A percentile compares a stretch with the other conserved stretches of the same genome.
Conservation (phyloP, 352 stramenopile species). For the Hyphochytrium catenoides region DNA sequence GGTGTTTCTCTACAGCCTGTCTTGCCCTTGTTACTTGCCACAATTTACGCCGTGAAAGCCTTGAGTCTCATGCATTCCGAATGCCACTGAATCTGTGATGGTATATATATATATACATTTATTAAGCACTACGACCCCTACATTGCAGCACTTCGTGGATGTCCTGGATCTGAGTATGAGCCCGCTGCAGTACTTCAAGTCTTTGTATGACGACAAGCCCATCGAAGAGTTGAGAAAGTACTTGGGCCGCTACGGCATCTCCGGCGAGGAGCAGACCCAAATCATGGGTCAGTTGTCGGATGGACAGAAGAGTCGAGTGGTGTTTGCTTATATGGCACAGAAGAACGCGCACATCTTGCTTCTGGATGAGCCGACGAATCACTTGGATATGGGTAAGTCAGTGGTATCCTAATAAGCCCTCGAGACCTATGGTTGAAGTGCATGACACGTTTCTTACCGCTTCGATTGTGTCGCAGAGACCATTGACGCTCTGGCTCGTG, state of each 20-base stretch:
- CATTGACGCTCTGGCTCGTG: conserved; percentile 90
- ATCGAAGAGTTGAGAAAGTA: conserved; percentile 84
- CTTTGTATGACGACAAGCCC: conserved; percentile 71
- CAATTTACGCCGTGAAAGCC: too few relatives aligned
- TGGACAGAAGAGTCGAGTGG: conserved; percentile 87
- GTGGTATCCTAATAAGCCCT: too few relatives aligned
- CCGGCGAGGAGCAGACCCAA: conserved; percentile 83
- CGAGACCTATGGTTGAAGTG: too few relatives aligned
- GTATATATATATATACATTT: too few relatives aligned
- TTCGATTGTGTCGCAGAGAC: conserved; percentile 72
- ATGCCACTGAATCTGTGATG: too few relatives aligned
- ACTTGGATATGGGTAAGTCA: conserved; percentile 52
- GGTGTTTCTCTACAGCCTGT: conserved; percentile 11
- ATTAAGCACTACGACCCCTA: too few relatives aligned
- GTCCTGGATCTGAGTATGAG: conserved; percentile 82
- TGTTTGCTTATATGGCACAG: conserved; percentile 92
- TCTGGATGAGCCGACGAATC: conserved; percentile 67
- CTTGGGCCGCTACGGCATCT: conserved; percentile 85
- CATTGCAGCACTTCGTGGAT: conserved; percentile 96
- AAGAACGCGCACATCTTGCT: conserved; percentile 89
- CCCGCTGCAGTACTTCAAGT: conserved; percentile 90
- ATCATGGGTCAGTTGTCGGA: conserved; percentile 86
- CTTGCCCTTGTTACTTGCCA: too few relatives aligned
- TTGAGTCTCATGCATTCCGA: too few relatives aligned
- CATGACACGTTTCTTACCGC: not conserved